phyloP scores from a whole-genome alignment of 768 basidiomycete species.

The Omphalotus guepiniiformis region DNA sequence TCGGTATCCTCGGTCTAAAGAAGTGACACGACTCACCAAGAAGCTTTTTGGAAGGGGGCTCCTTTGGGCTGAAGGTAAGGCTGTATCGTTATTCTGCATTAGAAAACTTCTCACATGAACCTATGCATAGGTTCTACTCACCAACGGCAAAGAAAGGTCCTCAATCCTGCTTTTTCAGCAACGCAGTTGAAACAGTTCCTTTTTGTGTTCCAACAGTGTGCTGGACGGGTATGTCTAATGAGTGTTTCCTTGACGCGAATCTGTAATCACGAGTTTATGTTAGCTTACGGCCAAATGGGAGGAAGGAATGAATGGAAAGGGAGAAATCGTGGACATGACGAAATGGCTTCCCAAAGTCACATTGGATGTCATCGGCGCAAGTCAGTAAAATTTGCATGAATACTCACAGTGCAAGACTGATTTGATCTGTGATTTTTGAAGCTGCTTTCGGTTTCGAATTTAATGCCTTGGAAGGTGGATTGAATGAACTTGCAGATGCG shows the following conservation, averaged over 20 bases:
- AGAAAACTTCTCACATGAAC: not conserved
- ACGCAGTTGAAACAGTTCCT: slow-evolving; percentile 21
- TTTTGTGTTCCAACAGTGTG: slow-evolving; percentile 21
- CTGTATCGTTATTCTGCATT: not conserved
- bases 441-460: slow-evolving; percentile 29
- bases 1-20: slow-evolving; percentile 19
- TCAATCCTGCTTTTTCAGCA: slow-evolving; percentile 27
- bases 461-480: slow-evolving; percentile 5
- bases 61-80: slow-evolving; percentile 22
- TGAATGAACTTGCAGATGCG: not conserved
- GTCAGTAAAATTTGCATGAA: slow-evolving; percentile 13
- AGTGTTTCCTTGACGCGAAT: not conserved
- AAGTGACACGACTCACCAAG: slow-evolving; percentile 15
- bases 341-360: slow-evolving; percentile 27
- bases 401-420: not conserved
- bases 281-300: slow-evolving; percentile 18
- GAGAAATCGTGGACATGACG: slow-evolving; percentile 18
- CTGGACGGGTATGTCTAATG: slow-evolving; percentile 20
- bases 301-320: not conserved
- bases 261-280: slow-evolving; percentile 15
- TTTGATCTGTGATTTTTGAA: not conserved
- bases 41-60: slow-evolving; percentile 19
- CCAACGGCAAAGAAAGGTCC: slow-evolving; percentile 27
- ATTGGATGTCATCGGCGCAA: slow-evolving; percentile 31
- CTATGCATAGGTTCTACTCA: slow-evolving; percentile 16